These are phyloP conservation scores for Clavispora fructus DNA, from an alignment of 805 yeast species.

Conservation along the genomic window DNA sequence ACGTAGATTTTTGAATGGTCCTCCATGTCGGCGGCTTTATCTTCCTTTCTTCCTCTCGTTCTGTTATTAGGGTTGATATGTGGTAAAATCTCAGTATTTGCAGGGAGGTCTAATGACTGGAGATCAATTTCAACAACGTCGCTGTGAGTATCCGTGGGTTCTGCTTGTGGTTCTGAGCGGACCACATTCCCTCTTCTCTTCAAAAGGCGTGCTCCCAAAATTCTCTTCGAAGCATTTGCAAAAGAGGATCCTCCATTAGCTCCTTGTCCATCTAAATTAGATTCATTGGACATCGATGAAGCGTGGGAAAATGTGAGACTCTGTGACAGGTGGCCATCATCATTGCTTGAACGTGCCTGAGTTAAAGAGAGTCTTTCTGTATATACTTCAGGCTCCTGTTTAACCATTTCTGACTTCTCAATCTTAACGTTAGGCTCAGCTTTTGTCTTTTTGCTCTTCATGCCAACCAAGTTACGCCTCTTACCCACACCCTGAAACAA, in stretches of 20 bases:
- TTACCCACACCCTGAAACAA: constrained; percentile 40
- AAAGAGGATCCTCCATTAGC: constrained; percentile 14
- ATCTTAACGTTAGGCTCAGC: constrained; percentile 13
- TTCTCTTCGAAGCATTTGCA: constrained; percentile 34
- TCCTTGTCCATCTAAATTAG: not conserved
- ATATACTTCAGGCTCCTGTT: not conserved
- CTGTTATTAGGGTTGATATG: constrained; percentile 29
- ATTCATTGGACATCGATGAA: constrained; percentile 6
- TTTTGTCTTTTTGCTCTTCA: constrained; percentile 16
- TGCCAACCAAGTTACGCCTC: constrained; percentile 26
- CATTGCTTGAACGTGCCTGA: constrained; percentile 11
- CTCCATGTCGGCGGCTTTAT: constrained; percentile 48
- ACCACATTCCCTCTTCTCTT: constrained; percentile 22
- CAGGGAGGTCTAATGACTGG: constrained; percentile 35
- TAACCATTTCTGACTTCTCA: constrained; percentile 15
- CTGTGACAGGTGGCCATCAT: constrained; percentile 5
- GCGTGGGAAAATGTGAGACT: constrained; percentile 6
- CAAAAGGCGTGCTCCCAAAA: constrained; percentile 35
- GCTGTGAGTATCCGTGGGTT: constrained; percentile 7
- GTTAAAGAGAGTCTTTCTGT: not conserved
- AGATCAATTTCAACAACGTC: constrained; percentile 38
- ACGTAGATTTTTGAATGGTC: constrained; percentile 52
- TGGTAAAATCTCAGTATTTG: constrained; percentile 33
- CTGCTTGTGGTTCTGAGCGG: not conserved
- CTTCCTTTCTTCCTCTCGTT: constrained; percentile 62